Evolutionary conservation across 208 protist species (phyloP).

Genomic region (Trypanosomatidae sp.): DNA sequence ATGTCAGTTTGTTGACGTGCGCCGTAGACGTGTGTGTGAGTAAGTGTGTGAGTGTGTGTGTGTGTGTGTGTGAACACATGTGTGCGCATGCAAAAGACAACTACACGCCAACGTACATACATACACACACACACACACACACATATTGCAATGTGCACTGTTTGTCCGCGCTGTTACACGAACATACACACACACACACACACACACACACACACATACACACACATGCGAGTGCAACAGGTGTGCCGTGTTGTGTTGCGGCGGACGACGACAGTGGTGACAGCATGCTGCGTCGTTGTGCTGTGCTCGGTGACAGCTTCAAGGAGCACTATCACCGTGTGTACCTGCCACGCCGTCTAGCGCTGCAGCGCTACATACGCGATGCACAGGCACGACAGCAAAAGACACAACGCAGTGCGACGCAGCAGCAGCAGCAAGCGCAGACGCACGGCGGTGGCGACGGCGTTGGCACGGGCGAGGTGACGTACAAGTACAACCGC

Average conservation of each 20-base stretch:
- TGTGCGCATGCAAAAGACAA: no score
- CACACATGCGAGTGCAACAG: neutral
- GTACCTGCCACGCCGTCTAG: conserved; percentile 62
- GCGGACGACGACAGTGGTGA: neutral
- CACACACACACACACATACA: conserved; percentile 1
- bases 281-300: conserved; percentile 41
- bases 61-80: no score
- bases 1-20: no score
- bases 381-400: conserved; percentile 20
- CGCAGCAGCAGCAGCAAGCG: neutral
- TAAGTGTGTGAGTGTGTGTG: no score
- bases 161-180: no score
- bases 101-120: no score
- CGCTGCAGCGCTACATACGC: conserved; percentile 56
- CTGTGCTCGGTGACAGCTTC: conserved; percentile 53
- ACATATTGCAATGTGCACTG: no score
- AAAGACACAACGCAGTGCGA: conserved; percentile 2
- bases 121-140: no score
- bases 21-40: no score
- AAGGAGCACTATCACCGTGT: conserved; percentile 87
- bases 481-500: conserved; percentile 82
- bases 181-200: neutral
- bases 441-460: neutral
- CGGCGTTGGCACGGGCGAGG: conserved; percentile 11
- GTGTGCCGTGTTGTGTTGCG: neutral